Evolutionary conservation across 257 asterid species (phyloP), one percentile per base, ranked within the genome.

Genomic region (Primulina tabacum): DNA sequence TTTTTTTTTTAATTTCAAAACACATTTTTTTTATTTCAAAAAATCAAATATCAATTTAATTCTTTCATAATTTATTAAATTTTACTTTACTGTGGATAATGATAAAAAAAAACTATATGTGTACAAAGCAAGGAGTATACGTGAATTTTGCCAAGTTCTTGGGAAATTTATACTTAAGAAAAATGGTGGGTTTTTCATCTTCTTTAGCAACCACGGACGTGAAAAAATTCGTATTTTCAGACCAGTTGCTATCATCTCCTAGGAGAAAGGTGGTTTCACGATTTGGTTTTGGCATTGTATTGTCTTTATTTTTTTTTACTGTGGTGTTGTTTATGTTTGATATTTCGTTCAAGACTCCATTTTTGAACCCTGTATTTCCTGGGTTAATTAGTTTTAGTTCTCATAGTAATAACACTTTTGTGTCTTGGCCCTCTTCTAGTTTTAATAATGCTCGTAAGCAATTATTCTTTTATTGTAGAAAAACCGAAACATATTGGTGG

Each of bases 221-320:
- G 76, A 90, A 76, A 75, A 90, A 71, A 40, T 66, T 81, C 7
- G 43, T 87, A n/a, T 83, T 84, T 55, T 62, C 88, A 32, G 92
- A 86, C 74, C 92, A 87, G 72, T 75, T 82, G 2, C 38, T 84
- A 47, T 77, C 88, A 16, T 79, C 89, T 71, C 70, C 82, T 5
- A 75, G 86, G 71, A 83, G 82, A 65, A 88, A 84, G 84, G 81
- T 79, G 33, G 83, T 81, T 81, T 87, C 95, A 21, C 85, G 89
- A 4, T 82, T 85, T 76, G 82, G 90, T 33, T 72, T 89, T 24
- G 85, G 90, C 52, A 18, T 83, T 58, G 38, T 81, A 21, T 67
- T 82, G 61, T 82, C 89, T 58, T 87, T 47, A 80, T 89, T 40
- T 73, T 85, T 24, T 61, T 8, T 89, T 4, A 81, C 82, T 70